These are phyloP conservation scores for Lasiodiplodia gonubiensis DNA, from an alignment of 2,329 filamentous ascomycete genomes.

Conservation along the genomic window DNA sequence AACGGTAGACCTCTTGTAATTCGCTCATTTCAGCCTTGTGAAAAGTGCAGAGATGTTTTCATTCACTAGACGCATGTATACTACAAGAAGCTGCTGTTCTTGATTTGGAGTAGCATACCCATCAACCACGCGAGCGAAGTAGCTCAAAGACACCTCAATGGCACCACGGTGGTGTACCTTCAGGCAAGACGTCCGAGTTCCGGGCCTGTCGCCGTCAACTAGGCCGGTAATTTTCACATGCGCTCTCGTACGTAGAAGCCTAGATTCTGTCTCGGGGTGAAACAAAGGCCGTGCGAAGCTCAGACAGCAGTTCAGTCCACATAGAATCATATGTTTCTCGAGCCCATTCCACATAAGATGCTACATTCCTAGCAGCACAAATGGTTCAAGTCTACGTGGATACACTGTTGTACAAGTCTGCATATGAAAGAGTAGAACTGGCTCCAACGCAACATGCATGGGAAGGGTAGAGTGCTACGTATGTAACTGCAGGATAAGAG, in stretches of 20 bases:
- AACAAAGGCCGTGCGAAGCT: background rate
- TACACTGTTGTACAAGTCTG: too few relatives aligned
- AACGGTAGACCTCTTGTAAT: background rate
- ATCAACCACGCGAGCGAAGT: background rate
- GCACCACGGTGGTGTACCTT: background rate
- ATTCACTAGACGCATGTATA: background rate
- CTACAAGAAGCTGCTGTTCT: background rate
- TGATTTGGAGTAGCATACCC: background rate
- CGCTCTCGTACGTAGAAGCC: background rate
- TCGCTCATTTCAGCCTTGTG: background rate
- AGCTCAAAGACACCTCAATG: background rate
- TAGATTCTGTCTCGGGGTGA: background rate
- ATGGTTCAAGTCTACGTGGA: too few relatives aligned
- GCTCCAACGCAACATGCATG: too few relatives aligned
- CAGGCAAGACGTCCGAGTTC: background rate
- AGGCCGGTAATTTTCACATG: background rate
- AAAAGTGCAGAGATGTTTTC: background rate
- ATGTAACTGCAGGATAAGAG: too few relatives aligned
- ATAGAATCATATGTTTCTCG: background rate
- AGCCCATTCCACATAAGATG: background rate
- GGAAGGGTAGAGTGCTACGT: too few relatives aligned
- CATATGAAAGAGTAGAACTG: too few relatives aligned
- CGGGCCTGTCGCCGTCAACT: background rate
- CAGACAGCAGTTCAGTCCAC: background rate
- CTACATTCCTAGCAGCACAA: background rate